Evolutionary conservation across 148 eudicot species (phyloP), one percentile per base, ranked within the genome.

Genomic region (Persicaria maculosa): DNA sequence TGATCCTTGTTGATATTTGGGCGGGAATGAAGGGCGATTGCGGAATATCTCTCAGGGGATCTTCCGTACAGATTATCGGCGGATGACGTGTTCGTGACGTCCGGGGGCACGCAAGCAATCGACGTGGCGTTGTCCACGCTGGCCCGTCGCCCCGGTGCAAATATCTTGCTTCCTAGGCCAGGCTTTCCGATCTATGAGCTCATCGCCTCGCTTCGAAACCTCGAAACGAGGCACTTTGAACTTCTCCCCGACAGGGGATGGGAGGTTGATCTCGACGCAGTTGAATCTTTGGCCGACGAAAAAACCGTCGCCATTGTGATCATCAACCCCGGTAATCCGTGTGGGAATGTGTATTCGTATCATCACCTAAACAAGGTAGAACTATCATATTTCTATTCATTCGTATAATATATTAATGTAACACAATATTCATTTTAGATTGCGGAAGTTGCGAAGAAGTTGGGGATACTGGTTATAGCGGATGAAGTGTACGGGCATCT

Each of bases 401-500:
- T 31, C 40, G 0, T 31, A 31, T 3, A 31, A 31, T 31, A 31
- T 31, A 31, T 31, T 31, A 31, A 31, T 31, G 40, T 2, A 3
- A 31, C 3, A 31, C 40, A 31, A 31, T 31, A 3, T 31, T 31
- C 2, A 3, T 31, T 31, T 65, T 74, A 93, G 98, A 88, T 94
- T 74, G 98, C 98, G 52, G 97, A 88, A 78, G 77, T 79, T 68
- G 98, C 98, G 52, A 83, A 86, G 79, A 91, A 83, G 81, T 89
- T 87, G 6, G 91, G 89, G 67, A 82, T 88, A 45, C 19, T 85
- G 6, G 88, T 94, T 22, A 87, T 94, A 73, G 90, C 98, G 59
- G 98, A 94, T 84, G 98, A 94, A 85, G 98, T 92, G 36, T 94
- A 94, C 74, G 98, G 93, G 2, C 97, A 94, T 78, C 88, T 94